Percentiles rank a stretch among this genome's conserved stretches.
phyloP scores from a whole-genome alignment of 768 basidiomycete species.

The Suillus subluteus region DNA sequence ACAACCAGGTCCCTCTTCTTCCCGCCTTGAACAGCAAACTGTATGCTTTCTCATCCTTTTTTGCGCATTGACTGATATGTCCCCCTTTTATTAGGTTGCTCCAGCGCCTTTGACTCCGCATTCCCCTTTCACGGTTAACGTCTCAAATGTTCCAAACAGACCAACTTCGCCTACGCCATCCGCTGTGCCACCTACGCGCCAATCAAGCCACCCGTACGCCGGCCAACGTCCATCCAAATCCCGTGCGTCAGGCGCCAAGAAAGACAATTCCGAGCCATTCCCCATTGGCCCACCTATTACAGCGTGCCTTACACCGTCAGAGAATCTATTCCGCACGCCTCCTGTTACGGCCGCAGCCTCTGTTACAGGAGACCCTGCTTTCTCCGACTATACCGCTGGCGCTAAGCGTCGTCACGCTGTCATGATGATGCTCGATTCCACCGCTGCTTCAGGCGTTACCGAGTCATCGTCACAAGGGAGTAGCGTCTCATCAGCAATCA shows the following conservation, averaged over 20 bases:
- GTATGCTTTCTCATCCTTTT: constrained; percentile 31
- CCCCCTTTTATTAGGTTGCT: constrained; percentile 16
- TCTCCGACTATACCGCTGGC: constrained; percentile 49
- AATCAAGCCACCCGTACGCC: constrained; percentile 16
- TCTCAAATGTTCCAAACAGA: constrained; percentile 19
- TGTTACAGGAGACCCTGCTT: constrained; percentile 36
- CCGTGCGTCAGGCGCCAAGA: constrained; percentile 30
- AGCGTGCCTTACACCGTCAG: constrained; percentile 30
- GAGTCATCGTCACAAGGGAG: constrained; percentile 41
- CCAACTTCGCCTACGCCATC: constrained; percentile 33
- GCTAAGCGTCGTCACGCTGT: constrained; percentile 77
- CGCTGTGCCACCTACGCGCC: constrained; percentile 18
- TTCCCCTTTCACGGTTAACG: constrained; percentile 29
- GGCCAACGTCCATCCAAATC: constrained; percentile 33
- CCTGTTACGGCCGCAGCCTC: constrained; percentile 21
- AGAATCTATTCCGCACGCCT: constrained; percentile 33
- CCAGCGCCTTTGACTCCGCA: constrained; percentile 36
- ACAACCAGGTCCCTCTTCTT: constrained; percentile 19
- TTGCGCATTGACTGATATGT: constrained; percentile 14
- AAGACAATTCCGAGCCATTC: constrained; percentile 28
- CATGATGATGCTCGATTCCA: constrained; percentile 75
- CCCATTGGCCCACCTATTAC: constrained; percentile 24
- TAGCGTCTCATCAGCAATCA: constrained; percentile 24
- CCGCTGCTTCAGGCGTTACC: constrained; percentile 42
- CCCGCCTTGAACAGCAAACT: constrained; percentile 23